These are phyloP conservation scores for Hirschfeldia incana DNA, from an alignment of 345 rosid species.

Conservation along the genomic window DNA sequence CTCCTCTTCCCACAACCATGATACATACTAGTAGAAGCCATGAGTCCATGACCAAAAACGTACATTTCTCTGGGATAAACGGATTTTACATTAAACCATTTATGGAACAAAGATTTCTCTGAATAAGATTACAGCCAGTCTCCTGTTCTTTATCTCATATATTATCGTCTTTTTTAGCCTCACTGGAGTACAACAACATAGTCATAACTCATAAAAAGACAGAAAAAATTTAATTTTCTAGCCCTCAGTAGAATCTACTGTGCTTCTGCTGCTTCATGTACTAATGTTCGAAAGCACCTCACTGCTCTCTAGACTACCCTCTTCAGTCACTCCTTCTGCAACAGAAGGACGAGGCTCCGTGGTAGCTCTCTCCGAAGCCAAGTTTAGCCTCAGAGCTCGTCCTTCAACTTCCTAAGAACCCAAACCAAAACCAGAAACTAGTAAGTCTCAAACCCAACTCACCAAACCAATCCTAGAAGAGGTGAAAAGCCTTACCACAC, in stretches of 20 bases:
- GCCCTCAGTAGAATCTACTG: not conserved
- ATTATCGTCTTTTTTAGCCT: slow-evolving; percentile 21
- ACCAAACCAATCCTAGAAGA: not conserved
- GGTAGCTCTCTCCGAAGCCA: slow-evolving; percentile 61
- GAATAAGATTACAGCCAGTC: not conserved
- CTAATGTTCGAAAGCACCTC: slow-evolving; percentile 56
- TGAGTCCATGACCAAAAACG: not conserved
- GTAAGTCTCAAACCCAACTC: slow-evolving; percentile 10
- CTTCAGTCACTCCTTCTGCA: slow-evolving; percentile 27
- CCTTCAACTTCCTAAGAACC: slow-evolving; percentile 81
- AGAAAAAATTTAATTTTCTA: not conserved
- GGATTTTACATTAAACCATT: slow-evolving; percentile 23
- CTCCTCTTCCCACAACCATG: not conserved
- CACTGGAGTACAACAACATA: not conserved
- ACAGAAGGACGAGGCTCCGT: slow-evolving; percentile 30
- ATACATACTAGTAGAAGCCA: slow-evolving; percentile 27
- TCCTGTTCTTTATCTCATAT: slow-evolving; percentile 28
- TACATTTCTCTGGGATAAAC: slow-evolving; percentile 5
- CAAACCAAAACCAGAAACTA: not conserved
- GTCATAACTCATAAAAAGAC: not conserved
- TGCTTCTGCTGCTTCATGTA: slow-evolving; percentile 38
- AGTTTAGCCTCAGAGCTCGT: slow-evolving; percentile 70
- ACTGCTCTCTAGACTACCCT: slow-evolving; percentile 40
- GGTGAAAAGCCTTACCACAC: slow-evolving; percentile 51
- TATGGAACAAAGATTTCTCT: not conserved